Evolutionary conservation across 495 filamentous ascomycete genomes (phyloP), one percentile per base, ranked within the genome.

Genomic region (Beverwykella pulmonaria): DNA sequence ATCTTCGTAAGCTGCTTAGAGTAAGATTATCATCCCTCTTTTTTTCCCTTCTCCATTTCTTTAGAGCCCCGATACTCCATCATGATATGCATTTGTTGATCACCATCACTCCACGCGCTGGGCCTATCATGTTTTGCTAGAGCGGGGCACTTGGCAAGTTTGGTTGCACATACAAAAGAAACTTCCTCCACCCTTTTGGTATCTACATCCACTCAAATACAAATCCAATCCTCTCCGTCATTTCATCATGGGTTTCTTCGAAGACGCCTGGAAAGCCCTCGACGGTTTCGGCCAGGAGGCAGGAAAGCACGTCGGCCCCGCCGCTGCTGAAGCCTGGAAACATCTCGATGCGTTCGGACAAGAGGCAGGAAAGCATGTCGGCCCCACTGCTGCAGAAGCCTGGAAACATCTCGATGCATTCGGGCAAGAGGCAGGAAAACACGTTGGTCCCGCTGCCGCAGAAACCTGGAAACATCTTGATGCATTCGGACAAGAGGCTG

Each of bases 401-500:
- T 4, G 5, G 12, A 12, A 44, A 44, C 3, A 4, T n/a, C 17
- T 44, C 39, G 39, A n/a, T 44, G 39, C 5, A 4, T n/a, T 44
- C 8, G 39, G 39, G 2, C 2, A 23, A 6, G 48, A 50, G 12
- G 6, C 25, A 2, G 25, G 48, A 2, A 50, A 50, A 19, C 48
- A 50, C 15, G 48, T 19, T 9, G 8, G 39, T 9, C 39, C 39
- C 39, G 39, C 15, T 15, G 48, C 48, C 2, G 20, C 5, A 26
- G 48, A 26, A 25, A 41, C 12, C 2, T 20, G 46, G 23, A 60
- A 30, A 30, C 20, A 30, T 12, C 25, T 64, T 1, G 53, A 50
- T 25, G 30, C 26, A 53, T 23, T 58, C 19, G 61, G 53, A 4
- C 52, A 64, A 57, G 50, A 64, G n/a, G 41, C 27, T 19, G 61